Evolutionary conservation across 1,284 basidiomycete genomes (phyloP), one percentile per base, ranked within the genome.

Genomic region (Puccinia novopanici): DNA sequence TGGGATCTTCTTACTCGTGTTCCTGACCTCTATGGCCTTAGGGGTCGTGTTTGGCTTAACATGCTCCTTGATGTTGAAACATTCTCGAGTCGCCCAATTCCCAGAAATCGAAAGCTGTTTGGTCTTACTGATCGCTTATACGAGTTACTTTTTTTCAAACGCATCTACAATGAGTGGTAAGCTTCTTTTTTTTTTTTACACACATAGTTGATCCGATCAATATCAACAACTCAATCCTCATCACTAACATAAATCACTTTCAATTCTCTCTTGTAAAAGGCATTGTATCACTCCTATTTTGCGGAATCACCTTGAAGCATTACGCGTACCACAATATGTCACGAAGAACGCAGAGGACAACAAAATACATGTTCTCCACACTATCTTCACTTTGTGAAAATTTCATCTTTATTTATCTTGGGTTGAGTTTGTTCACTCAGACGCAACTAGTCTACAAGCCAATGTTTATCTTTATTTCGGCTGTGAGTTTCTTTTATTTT

Each of bases 321-420:
- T 99, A 99, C 85, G 96, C 96, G 3, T 98, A 98, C 86, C 95
- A 98, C 88, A 99, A 94, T 80, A 99, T 99, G 96, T 98, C 95
- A 4, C 90, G 90, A 37, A 90, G 93, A 77, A 98, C 97, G 0
- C 97, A 99, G 85, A 89, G 92, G 63, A 93, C 95, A 15, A 94
- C 93, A n/a, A 95, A 96, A 86, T 97, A 95, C 88, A 92, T 97
- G 82, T 98, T 97, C 87, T 91, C 91, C 3, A 93, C 92, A 0
- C 90, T 97, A 68, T 94, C 95, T 0, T 92, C 95, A 84, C 90
- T 99, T 30, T 94, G 93, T 34, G 97, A 99, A 87, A 99, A 99
- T 87, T 99, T 99, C 86, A 98, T 99, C 87, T 99, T 99, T 88
- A 95, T 99, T 85, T 99, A 99, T 86, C 92, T 99, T 82, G 97